phyloP scores from a whole-genome alignment of 1,139 yeast species.

The Candida sojae region DNA sequence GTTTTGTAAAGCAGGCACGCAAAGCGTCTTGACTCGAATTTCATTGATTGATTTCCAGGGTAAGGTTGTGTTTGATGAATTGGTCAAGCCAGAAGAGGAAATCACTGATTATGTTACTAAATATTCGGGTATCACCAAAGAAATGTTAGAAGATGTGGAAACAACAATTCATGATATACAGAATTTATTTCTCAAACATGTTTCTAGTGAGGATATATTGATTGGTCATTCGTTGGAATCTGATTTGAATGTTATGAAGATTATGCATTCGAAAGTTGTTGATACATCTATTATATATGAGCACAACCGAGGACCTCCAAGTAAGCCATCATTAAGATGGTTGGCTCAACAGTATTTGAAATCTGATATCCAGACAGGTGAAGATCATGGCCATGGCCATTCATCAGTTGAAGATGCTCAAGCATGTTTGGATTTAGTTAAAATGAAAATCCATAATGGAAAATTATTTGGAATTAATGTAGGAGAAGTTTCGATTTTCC shows the following conservation, averaged over 20 bases:
- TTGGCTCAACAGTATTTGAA: conserved; percentile 58
- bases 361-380: conserved; percentile 61
- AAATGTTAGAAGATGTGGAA: conserved; percentile 58
- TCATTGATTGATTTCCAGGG: conserved; percentile 69
- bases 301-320: conserved; percentile 78
- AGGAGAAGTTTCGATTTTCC: conserved; percentile 34
- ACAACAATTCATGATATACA: conserved; percentile 73
- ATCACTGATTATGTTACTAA: conserved; percentile 79
- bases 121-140: conserved; percentile 86
- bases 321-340: conserved; percentile 74
- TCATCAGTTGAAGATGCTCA: conserved; percentile 84
- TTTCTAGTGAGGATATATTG: conserved; percentile 52
- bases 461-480: conserved; percentile 58
- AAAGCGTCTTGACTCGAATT: conserved; percentile 73
- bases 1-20: conserved; percentile 70
- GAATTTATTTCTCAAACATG: conserved; percentile 41
- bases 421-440: conserved; percentile 77
- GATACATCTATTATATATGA: conserved; percentile 70
- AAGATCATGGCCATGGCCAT: conserved; percentile 62
- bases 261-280: conserved; percentile 65
- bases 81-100: conserved; percentile 73
- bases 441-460: conserved; percentile 70
- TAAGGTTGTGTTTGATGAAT: conserved; percentile 63
- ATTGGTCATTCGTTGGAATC: conserved; percentile 77
- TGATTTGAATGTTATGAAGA: conserved; percentile 59